phyloP scores from a whole-genome alignment of 129 eudicot genomes.

The Arctium minus region DNA sequence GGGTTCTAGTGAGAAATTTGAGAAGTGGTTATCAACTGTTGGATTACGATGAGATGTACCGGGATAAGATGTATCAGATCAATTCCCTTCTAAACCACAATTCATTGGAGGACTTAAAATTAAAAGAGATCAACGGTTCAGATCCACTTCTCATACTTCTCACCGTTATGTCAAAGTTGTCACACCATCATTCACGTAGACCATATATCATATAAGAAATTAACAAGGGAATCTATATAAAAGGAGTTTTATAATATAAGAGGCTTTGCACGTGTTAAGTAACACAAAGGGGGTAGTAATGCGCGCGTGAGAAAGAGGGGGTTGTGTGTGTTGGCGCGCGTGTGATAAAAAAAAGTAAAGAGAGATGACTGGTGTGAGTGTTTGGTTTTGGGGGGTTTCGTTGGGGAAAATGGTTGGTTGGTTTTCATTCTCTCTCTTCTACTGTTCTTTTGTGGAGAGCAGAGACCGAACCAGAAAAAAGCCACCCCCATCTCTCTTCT shows the following conservation, averaged over 20 bases:
- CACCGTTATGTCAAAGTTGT: no score
- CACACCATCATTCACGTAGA: no score
- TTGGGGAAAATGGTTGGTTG: slow-evolving; percentile 39
- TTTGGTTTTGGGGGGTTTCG: slow-evolving; percentile 22
- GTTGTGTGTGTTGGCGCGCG: slow-evolving; percentile 1
- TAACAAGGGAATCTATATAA: no score
- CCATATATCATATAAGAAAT: no score
- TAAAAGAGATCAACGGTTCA: no score
- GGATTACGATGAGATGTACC: no score
- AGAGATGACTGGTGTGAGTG: slow-evolving; percentile 28
- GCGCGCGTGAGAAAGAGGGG: not conserved
- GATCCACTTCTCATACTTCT: no score
- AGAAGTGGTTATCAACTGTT: no score
- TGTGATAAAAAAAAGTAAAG: not conserved
- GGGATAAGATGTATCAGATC: no score
- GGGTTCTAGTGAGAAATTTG: no score
- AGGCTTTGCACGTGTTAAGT: not conserved
- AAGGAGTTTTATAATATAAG: not conserved
- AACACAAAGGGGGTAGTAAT: not conserved
- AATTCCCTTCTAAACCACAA: no score
- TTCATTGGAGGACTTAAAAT: no score
- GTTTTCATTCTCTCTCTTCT: slow-evolving; percentile 43
- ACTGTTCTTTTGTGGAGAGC: slow-evolving; percentile 54
- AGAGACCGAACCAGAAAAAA: slow-evolving; percentile 33
- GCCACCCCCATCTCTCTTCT: not conserved